A percentile compares a stretch with the other conserved stretches of the same genome.
phyloP scores from a whole-genome alignment of 2,329 filamentous ascomycete species.

The Apiospora kogelbergensis region DNA sequence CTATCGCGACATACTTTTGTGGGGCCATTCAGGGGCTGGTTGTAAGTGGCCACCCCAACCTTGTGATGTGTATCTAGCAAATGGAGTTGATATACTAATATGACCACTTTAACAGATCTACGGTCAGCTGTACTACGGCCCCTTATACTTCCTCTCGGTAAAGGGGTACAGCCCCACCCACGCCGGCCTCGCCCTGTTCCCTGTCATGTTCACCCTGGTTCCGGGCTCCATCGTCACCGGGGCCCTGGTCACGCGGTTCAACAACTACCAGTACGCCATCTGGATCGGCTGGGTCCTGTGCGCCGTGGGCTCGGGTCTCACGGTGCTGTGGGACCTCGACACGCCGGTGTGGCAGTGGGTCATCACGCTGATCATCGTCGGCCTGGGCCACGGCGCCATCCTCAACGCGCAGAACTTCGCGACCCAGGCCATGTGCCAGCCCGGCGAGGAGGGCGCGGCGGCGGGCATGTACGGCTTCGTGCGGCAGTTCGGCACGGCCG shows the following conservation, averaged over 20 bases:
- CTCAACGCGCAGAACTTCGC: conserved; percentile 20
- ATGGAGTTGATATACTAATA: too few relatives aligned
- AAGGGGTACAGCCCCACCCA: conserved; percentile 16
- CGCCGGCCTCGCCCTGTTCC: conserved; percentile 21
- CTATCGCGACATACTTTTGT: conserved; percentile 30
- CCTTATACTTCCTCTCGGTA: conserved; percentile 23
- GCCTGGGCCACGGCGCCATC: conserved; percentile 20
- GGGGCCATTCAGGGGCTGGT: conserved; percentile 33
- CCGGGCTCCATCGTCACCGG: conserved; percentile 18
- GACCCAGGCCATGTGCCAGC: conserved; percentile 19
- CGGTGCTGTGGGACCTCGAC: conserved; percentile 15
- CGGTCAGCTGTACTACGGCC: conserved; percentile 11
- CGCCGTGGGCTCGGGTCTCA: conserved; percentile 12
- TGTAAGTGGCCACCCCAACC: conserved; percentile 21
- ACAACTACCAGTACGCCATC: conserved; percentile 19
- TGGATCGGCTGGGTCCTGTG: conserved; percentile 20
- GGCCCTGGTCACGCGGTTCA: conserved; percentile 15
- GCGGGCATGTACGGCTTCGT: conserved; percentile 40
- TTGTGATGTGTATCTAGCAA: too few relatives aligned
- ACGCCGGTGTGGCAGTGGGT: conserved; percentile 14
- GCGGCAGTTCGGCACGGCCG: conserved; percentile 39
- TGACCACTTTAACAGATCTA: not conserved
- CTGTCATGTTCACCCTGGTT: conserved; percentile 17
- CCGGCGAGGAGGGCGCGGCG: conserved; percentile 17
- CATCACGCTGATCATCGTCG: conserved; percentile 14